Conservation (phyloP, 495 filamentous ascomycete genomes). For the Neurospora tetrasperma region DNA sequence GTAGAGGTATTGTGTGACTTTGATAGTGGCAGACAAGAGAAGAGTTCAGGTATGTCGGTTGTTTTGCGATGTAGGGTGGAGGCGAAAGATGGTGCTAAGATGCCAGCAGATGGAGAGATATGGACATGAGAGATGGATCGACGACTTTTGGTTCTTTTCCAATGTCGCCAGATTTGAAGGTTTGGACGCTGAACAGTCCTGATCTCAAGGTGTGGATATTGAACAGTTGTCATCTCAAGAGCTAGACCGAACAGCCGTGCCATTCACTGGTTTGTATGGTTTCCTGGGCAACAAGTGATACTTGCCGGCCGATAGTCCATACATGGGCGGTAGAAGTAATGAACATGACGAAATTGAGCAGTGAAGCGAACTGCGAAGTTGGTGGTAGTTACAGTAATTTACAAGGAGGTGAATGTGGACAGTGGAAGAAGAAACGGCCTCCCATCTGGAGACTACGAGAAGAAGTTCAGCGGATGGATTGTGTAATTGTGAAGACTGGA, state of each 20-base stretch:
- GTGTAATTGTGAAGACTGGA: neutral
- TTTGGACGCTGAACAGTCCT: neutral
- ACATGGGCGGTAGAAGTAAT: neutral
- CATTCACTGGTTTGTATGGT: neutral
- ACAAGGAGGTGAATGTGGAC: neutral
- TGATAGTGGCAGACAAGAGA: neutral
- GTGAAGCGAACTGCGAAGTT: neutral
- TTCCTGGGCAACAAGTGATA: neutral
- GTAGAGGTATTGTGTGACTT: neutral
- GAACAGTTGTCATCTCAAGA: neutral
- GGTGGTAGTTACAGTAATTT: neutral
- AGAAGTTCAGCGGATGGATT: neutral
- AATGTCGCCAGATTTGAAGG: neutral
- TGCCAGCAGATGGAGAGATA: neutral
- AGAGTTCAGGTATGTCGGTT: neutral
- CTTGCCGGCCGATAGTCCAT: neutral
- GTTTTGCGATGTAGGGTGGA: neutral
- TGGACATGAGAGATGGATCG: neutral
- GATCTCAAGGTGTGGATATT: neutral
- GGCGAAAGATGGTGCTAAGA: too few relatives aligned
- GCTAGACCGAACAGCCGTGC: neutral
- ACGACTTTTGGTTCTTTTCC: neutral
- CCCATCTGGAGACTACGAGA: neutral
- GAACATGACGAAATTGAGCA: neutral
- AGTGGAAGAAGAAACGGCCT: neutral